Base-by-base conservation (phyloP, 1,284 basidiomycete genomes). In the Dichomitus squalens region DNA sequence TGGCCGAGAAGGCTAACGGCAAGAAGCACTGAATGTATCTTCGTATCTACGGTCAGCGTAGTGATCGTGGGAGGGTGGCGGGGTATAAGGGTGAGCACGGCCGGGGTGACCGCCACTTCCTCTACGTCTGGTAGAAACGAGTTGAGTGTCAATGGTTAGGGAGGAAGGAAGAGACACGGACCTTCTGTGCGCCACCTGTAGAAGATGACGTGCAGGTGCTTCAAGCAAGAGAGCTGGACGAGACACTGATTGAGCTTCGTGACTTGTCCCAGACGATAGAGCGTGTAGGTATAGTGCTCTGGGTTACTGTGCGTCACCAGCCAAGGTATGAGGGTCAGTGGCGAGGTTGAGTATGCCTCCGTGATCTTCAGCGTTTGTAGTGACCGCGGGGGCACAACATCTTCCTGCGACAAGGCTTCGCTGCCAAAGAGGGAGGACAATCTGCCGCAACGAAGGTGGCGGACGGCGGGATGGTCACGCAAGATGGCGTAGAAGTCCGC, bases 301-400 rank as follows among this genome's bases (percentile, higher is more conserved):
- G 61, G 56, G 12, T 58, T 39, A 39, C 41, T 44, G 52, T 58
- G 56, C 7, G 39, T 38, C 16, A 58, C 51, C 5, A 63, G 44
- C 61, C 61, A 63, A 1, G 61, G 61, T 56, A 58, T 60, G 12
- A 63, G 34, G 0, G 61, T 63, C 5, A 60, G 54, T 0, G 61
- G 61, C 2, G 61, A 56, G 0, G 61, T 56, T n/a, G 61, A 48
- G 56, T 60, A 63, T 12, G 61, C 58, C 47, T 63, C 61, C 3
- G 57, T 56, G 25, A 63, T 34, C 47, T 63, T 63, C 16, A 63
- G 54, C 21, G 55, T 40, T n/a, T 27, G 61, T 40, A 63, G 23
- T 6, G 39, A 9, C 29, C 57, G 39, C 23, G 50, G 50, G 14
- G 44, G 20, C 16, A 41, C 49, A 4, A 51, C 34, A 25, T 27